Base-by-base conservation (phyloP, 1,284 basidiomycete species). In the Ustilago lituana region DNA sequence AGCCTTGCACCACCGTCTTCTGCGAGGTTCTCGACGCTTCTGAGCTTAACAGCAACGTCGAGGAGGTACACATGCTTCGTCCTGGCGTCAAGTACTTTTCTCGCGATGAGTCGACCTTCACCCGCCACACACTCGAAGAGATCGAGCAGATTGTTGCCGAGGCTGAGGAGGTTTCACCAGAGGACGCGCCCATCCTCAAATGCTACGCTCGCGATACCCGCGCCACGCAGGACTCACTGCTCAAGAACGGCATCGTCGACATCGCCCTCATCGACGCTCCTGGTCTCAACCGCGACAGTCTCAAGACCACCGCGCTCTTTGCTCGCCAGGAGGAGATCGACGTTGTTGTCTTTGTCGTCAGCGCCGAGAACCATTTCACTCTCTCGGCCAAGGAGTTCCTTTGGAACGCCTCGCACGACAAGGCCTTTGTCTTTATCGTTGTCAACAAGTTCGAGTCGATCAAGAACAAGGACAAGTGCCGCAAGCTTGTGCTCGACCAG, bases 231-330 rank as follows among this genome's bases (percentile, higher is more conserved):
- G 71, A 75, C 27, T 73, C 64, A 14, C 65, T 82, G 41, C 70
- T 82, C 39, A 93, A 92, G 85, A 98, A 98, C 83, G 94, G 94
- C 60, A 89, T 95, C 54, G 93, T 97, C 77, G 93, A 97, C 82
- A 98, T 98, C 79, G 94, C 95, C 10, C 91, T 98, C 76, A 98
- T 98, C 82, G 96, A 99, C 77, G 95, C 94, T 0, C 96, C 96
- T 1, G 96, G 96, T 63, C 88, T 99, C 47, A 99, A 99, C 84
- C 89, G 93, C 56, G 96, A 98, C 83, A 93, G 90, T 57, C 84
- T 95, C 79, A 93, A 96, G 85, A 99, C 96, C 0, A 99, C 95
- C 2, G 92, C 93, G 8, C 86, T 98, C 43, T 98, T 98, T 79
- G 89, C 94, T 17, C 91, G 93, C 29, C 95, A 98, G 83, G 92